A percentile compares a stretch with the other conserved stretches of the same genome.
phyloP scores from a whole-genome alignment of 2,329 filamentous ascomycete genomes.

The Akanthomyces lecanii region DNA sequence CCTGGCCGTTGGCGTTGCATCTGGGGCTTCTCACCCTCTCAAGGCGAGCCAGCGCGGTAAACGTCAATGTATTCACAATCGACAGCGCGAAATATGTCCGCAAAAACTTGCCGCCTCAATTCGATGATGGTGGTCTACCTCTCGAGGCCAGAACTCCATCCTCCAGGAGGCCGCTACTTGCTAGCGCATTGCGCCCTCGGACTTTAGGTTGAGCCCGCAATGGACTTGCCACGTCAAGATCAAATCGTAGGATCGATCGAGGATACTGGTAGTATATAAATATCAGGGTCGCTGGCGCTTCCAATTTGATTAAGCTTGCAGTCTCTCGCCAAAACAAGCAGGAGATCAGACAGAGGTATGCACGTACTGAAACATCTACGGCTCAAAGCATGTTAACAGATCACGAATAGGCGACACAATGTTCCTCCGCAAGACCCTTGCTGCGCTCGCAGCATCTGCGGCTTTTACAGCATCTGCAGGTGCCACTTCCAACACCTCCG shows the following conservation, averaged over 20 bases:
- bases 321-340: no score
- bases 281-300: no score
- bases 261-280: no score
- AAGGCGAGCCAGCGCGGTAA: not conserved
- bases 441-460: not conserved
- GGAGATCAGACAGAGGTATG: no score
- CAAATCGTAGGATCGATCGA: no score
- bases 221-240: no score
- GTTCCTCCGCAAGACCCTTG: not conserved
- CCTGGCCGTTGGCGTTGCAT: not conserved
- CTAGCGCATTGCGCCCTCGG: no score
- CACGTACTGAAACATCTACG: not conserved
- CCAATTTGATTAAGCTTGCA: no score
- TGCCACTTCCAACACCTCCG: not conserved
- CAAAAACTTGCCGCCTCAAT: not conserved
- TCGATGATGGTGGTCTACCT: not conserved
- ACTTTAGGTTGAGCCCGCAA: no score
- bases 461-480: not conserved
- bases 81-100: not conserved
- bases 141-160: not conserved
- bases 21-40: not conserved
- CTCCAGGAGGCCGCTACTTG: no score
- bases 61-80: not conserved
- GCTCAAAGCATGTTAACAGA: not conserved
- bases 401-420: not conserved